Evolutionary conservation across 257 asterid genomes (phyloP).

Genomic region (Penstemon newberryi): DNA sequence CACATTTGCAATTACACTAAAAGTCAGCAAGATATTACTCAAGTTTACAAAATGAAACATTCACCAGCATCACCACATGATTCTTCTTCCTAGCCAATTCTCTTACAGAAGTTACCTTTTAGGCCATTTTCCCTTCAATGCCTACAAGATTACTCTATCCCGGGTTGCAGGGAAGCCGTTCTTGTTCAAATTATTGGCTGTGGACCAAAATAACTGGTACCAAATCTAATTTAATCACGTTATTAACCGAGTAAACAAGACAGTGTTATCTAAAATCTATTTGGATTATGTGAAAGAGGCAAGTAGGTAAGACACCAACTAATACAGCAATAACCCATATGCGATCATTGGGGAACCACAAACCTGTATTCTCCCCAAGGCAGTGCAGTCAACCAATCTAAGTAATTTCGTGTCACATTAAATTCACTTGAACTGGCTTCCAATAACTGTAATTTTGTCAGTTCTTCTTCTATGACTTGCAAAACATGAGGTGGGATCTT

Average conservation of each 20-base stretch:
- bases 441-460: slow-evolving; percentile 77
- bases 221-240: background rate
- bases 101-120: background rate
- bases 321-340: slow-evolving; percentile 4
- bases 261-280: slow-evolving; percentile 12
- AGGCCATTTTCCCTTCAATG: no score
- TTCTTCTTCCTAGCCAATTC: background rate
- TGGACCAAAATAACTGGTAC: background rate
- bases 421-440: slow-evolving; percentile 99
- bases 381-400: slow-evolving; percentile 98
- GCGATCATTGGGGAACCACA: slow-evolving; percentile 26
- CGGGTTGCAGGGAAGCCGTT: background rate
- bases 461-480: slow-evolving; percentile 98
- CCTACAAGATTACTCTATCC: no score
- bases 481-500: slow-evolving; percentile 88
- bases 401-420: slow-evolving; percentile 95
- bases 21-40: background rate
- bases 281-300: slow-evolving; percentile 5
- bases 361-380: slow-evolving; percentile 99
- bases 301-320: slow-evolving; percentile 4
- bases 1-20: background rate
- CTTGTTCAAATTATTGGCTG: background rate
- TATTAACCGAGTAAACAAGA: background rate
- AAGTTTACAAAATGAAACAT: background rate
- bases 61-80: background rate